phyloP scores from a whole-genome alignment of 495 filamentous ascomycete genomes.

The Xylaria curta region DNA sequence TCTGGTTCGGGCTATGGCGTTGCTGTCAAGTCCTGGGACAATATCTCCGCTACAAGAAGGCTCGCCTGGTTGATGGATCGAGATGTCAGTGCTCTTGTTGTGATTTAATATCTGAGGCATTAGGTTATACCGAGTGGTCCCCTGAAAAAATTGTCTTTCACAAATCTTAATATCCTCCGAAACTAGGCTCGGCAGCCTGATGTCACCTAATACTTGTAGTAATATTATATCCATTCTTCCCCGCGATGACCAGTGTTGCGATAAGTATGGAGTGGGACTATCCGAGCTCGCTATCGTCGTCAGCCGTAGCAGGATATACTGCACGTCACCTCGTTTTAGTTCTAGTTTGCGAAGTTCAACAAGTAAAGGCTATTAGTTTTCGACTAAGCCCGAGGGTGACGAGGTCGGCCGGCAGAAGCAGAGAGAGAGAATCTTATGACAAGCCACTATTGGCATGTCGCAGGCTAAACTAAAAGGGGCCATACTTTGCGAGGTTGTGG shows the following conservation, averaged over 20 bases:
- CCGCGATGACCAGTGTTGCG: neutral
- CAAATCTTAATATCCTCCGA: neutral
- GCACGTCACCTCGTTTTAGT: neutral
- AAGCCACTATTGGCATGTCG: neutral
- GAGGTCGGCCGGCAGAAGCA: neutral
- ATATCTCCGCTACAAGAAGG: neutral
- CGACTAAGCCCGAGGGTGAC: neutral
- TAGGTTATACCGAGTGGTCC: neutral
- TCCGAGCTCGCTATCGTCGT: too few species aligned
- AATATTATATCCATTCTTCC: neutral
- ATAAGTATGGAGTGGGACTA: neutral
- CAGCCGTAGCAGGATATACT: neutral
- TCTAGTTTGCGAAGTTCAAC: constrained; percentile 16
- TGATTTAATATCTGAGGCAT: neutral
- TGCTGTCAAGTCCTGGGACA: neutral
- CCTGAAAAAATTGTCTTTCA: neutral
- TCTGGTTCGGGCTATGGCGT: constrained; percentile 13
- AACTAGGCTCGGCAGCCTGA: neutral
- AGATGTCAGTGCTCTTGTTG: neutral
- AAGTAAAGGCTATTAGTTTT: neutral
- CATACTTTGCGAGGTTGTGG: constrained; percentile 15
- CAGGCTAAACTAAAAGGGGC: constrained; percentile 8
- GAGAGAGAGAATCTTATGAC: neutral
- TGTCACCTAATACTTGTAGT: neutral
- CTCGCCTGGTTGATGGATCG: neutral